Evolutionary conservation across 176 grass and related monocot species (phyloP).

Genomic region (Oryza longistaminata): DNA sequence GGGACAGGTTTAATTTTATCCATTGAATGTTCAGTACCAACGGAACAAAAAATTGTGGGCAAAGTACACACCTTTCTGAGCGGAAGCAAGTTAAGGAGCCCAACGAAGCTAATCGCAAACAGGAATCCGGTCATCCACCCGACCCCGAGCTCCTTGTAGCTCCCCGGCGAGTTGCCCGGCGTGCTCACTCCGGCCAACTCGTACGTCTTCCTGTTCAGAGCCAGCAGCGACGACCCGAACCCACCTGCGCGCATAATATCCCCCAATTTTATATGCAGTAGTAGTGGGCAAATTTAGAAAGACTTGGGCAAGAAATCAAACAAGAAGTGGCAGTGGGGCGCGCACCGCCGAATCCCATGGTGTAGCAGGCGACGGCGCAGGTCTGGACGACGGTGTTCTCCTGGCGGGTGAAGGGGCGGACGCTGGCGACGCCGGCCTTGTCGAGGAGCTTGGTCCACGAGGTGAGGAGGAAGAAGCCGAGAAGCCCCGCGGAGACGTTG

Average conservation of each 20-base stretch:
- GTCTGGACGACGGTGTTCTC: slow-evolving; percentile 83
- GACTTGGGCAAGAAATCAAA: neutral
- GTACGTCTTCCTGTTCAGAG: slow-evolving; percentile 74
- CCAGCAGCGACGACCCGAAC: slow-evolving; percentile 72
- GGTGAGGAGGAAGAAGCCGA: slow-evolving; percentile 83
- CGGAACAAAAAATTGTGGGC: neutral
- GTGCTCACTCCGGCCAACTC: slow-evolving; percentile 68
- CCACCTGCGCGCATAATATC: slow-evolving; percentile 47
- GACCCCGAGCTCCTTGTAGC: slow-evolving; percentile 74
- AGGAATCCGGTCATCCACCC: slow-evolving; percentile 87
- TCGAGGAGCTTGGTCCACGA: slow-evolving; percentile 51
- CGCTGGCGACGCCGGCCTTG: slow-evolving; percentile 42
- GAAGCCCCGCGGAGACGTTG: slow-evolving; percentile 84
- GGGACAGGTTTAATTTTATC: neutral
- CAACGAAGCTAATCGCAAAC: slow-evolving; percentile 62
- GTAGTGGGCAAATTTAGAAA: neutral
- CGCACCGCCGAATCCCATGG: slow-evolving; percentile 68
- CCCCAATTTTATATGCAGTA: neutral
- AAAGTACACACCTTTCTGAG: slow-evolving; percentile 66
- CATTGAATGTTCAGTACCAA: neutral
- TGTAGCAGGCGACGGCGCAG: slow-evolving; percentile 78
- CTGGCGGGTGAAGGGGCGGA: slow-evolving; percentile 77
- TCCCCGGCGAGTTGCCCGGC: slow-evolving; percentile 63
- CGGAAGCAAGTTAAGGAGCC: slow-evolving; percentile 70
- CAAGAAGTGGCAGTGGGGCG: too few relatives aligned